Conservation (phyloP, 495 filamentous ascomycete species). For the Lophium mytilinum region DNA sequence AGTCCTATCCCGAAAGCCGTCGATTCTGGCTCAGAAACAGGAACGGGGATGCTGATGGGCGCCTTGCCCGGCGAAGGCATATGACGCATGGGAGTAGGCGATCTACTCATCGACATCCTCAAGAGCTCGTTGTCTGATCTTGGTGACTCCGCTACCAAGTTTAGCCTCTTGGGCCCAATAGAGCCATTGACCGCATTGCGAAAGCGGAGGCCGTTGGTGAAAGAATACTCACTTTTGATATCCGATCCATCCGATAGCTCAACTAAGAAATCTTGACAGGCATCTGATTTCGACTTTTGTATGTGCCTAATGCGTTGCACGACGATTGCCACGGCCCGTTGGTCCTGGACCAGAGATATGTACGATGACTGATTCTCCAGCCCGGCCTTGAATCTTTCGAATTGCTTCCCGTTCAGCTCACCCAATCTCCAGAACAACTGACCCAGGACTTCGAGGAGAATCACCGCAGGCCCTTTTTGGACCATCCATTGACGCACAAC, state of each 20-base stretch:
- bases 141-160: conserved; percentile 9
- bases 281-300: conserved; percentile 17
- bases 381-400: conserved; percentile 17
- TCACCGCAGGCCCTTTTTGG: conserved; percentile 14
- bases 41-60: neutral
- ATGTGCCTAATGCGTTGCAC: conserved; percentile 19
- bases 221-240: conserved; percentile 9
- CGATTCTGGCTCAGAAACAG: conserved; percentile 1
- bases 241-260: conserved; percentile 15
- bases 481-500: conserved; percentile 22
- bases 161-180: conserved; percentile 1
- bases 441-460: conserved; percentile 18
- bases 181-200: no score
- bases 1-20: neutral
- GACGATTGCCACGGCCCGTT: conserved; percentile 10
- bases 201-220: neutral
- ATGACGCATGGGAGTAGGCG: conserved; percentile 3
- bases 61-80: conserved; percentile 4
- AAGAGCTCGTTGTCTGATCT: conserved; percentile 11
- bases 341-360: conserved; percentile 10
- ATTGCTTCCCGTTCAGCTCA: conserved; percentile 20
- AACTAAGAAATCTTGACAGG: conserved; percentile 19
- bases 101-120: conserved; percentile 9
- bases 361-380: conserved; percentile 8
- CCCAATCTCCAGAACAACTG: conserved; percentile 19